Evolutionary conservation across 495 filamentous ascomycete genomes (phyloP).

Genomic region (Penicillium bialowiezense): DNA sequence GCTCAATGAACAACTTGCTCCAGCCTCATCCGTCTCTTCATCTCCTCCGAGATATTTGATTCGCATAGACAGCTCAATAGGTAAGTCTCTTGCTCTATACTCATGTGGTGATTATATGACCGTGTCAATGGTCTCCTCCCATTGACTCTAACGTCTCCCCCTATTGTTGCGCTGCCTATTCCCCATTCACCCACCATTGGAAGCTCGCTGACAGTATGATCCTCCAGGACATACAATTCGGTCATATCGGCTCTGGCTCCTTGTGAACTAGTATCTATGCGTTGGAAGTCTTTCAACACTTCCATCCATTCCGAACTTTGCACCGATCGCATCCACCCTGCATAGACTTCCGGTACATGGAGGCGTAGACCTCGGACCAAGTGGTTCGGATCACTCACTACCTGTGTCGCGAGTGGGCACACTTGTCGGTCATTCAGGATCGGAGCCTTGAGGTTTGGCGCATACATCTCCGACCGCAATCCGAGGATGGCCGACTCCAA

Average conservation of each 20-base stretch:
- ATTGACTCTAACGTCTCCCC: constrained; percentile 2
- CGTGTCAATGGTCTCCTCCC: neutral
- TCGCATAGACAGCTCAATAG: constrained; percentile 10
- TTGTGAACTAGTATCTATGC: neutral
- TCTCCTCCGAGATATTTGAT: constrained; percentile 1
- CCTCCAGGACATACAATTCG: constrained; percentile 4
- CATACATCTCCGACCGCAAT: constrained; percentile 13
- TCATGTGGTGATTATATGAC: neutral
- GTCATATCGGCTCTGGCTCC: neutral
- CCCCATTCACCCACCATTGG: neutral
- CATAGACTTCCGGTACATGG: constrained; percentile 30
- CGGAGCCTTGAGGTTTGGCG: constrained; percentile 8
- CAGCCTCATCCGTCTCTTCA: constrained; percentile 9
- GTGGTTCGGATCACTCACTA: constrained; percentile 18
- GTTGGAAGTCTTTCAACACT: constrained; percentile 7
- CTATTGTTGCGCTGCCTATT: constrained; percentile 4
- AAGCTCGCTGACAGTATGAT: constrained; percentile 5
- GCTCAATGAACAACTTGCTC: constrained; percentile 23
- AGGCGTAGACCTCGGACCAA: constrained; percentile 22
- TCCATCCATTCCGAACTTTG: constrained; percentile 9
- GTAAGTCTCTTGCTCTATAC: constrained; percentile 7
- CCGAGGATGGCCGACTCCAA: constrained; percentile 40
- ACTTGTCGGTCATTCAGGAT: constrained; percentile 19
- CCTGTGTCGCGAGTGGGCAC: constrained; percentile 28
- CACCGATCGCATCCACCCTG: constrained; percentile 20